phyloP scores from a whole-genome alignment of 768 basidiomycete species.

The Podaxis carcinomalis region DNA sequence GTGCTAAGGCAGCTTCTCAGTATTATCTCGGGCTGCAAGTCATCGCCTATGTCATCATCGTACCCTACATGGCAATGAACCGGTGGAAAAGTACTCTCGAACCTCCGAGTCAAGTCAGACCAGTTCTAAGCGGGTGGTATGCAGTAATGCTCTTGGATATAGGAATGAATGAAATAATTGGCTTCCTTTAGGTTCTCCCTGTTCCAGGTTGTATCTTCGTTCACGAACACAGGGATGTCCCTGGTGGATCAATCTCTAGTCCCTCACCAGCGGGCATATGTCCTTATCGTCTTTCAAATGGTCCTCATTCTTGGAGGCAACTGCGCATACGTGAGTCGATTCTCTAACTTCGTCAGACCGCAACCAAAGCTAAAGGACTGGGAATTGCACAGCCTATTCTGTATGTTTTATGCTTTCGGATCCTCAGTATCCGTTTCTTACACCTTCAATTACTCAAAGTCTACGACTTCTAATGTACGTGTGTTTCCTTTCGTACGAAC shows the following conservation, averaged over 20 bases:
- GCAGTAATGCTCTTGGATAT: slow-evolving; percentile 4
- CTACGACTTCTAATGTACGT: slow-evolving; percentile 80
- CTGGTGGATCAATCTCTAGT: slow-evolving; percentile 89
- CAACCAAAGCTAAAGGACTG: not conserved
- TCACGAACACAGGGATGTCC: slow-evolving; percentile 86
- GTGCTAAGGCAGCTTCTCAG: slow-evolving; percentile 33
- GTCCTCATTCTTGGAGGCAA: slow-evolving; percentile 88
- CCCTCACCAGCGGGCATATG: slow-evolving; percentile 84
- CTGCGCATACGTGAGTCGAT: slow-evolving; percentile 78
- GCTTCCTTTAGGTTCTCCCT: slow-evolving; percentile 61
- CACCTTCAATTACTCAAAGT: slow-evolving; percentile 29
- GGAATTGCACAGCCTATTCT: slow-evolving; percentile 62
- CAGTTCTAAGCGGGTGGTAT: slow-evolving; percentile 65
- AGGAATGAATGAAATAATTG: not conserved
- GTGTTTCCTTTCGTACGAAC: not conserved
- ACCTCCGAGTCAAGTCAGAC: slow-evolving; percentile 51
- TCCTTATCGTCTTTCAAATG: slow-evolving; percentile 69
- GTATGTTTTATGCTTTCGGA: slow-evolving; percentile 44
- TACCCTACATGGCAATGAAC: slow-evolving; percentile 67
- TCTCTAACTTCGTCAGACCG: not conserved
- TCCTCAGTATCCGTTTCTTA: not conserved
- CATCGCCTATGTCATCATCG: slow-evolving; percentile 65
- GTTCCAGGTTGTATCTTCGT: slow-evolving; percentile 84
- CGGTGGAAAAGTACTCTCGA: slow-evolving; percentile 60
- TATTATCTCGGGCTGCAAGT: slow-evolving; percentile 77